Percentiles rank a stretch among this genome's conserved stretches.
Conservation (phyloP, 495 filamentous ascomycete genomes). For the Cercophora samala region DNA sequence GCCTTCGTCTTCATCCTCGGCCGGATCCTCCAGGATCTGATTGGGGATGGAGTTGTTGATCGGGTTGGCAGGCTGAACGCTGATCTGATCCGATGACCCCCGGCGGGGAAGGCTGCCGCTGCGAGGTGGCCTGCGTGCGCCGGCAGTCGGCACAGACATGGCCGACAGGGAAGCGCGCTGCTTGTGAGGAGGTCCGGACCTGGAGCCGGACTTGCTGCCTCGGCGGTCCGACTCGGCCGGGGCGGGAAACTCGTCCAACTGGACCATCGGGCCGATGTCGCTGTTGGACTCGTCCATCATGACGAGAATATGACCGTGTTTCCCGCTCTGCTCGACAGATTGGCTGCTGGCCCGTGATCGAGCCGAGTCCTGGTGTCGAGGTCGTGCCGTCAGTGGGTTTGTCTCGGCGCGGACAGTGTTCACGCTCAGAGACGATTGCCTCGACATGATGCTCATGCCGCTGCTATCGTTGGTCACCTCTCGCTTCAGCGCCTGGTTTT, state of each 20-base stretch:
- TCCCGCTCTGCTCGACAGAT: constrained; percentile 7
- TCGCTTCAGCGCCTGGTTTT: constrained; percentile 20
- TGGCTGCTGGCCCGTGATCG: constrained; percentile 11
- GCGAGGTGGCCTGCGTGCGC: constrained; percentile 13
- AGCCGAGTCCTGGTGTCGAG: constrained; percentile 16
- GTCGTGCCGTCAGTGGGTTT: constrained; percentile 23
- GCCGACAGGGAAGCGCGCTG: constrained; percentile 15
- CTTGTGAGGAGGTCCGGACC: constrained; percentile 17
- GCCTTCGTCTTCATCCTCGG: constrained; percentile 23
- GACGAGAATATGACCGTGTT: constrained; percentile 28
- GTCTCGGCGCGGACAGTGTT: constrained; percentile 30
- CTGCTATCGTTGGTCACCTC: constrained; percentile 28
- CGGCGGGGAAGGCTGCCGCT: constrained; percentile 10
- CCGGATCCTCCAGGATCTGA: constrained; percentile 27
- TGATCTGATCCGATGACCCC: constrained; percentile 18
- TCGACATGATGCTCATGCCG: constrained; percentile 25
- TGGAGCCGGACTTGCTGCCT: constrained; percentile 21
- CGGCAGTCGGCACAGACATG: constrained; percentile 1
- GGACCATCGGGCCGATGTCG: constrained; percentile 29
- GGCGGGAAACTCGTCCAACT: constrained; percentile 31
- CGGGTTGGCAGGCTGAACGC: constrained; percentile 3
- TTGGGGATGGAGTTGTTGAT: constrained; percentile 15
- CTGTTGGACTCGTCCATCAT: constrained; percentile 22
- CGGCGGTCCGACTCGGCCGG: constrained; percentile 19
- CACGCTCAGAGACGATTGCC: constrained; percentile 26